Evolutionary conservation across 2,329 filamentous ascomycete genomes (phyloP), one percentile per base, ranked within the genome.

Genomic region (Colletotrichum liaoningense): DNA sequence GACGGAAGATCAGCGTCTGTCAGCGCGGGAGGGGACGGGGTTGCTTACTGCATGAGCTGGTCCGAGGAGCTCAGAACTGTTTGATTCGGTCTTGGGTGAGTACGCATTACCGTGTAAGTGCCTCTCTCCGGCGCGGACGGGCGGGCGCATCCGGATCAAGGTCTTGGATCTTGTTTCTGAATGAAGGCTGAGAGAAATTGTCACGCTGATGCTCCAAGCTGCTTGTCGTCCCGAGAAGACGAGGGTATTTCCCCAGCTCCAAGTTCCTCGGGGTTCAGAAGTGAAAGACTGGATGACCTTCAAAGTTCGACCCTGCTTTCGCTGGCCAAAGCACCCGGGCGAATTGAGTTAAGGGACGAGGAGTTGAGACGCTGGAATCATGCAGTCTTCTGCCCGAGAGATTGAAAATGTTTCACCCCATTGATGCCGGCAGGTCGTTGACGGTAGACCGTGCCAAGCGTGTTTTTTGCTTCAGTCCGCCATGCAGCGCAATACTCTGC

Each of bases 11-110:
- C 19, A 30, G 19, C 62, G 35, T 54, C 26, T 58, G 62, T 70
- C 54, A 59, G 62, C 63, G 33, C 63, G 56, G 60, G 55, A 62
- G 55, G 42, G 46, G 33, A 35, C 33, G 11, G 38, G 38, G 38
- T 42, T 49, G 68, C 63, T 71, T 56, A 71, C 63, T 59, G 68
- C 68, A 67, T 67, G 67, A 33, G 26, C 24, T 22, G 4, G 38
- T n/a, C n/a, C 19, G 42, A 35, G 11, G 33, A 35, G 11, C 33
- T 5, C 33, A 5, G 33, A 3, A 11, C 33, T 35, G 33, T 30
- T 35, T 35, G 33, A 35, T 35, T 12, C 33, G 2, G 33, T 35
- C 33, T 35, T 30, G 28, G 6, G 6, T 30, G 28, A 30, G 28
- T 30, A 8, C 7, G 28, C 28, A 30, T 7, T 26, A 26, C 26